A percentile compares a stretch with the other conserved stretches of the same genome.
Conservation (phyloP, 2,329 filamentous ascomycete species). For the Zopfia rhizophila region DNA sequence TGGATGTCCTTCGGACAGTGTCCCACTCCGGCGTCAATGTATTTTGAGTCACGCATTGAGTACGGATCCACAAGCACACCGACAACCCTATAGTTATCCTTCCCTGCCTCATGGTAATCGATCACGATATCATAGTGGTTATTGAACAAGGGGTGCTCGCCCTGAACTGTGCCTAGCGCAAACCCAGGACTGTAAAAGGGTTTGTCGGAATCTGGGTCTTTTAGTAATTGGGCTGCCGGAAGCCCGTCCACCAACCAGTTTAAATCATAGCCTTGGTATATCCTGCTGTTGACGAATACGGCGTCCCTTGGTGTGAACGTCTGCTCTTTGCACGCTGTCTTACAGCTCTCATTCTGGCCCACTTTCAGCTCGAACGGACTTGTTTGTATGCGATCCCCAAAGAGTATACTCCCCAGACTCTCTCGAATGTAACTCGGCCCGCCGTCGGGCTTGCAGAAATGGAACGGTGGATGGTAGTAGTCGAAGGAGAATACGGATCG, state of each 20-base stretch:
- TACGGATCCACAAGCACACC: slow-evolving; percentile 88
- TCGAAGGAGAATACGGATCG: slow-evolving; percentile 96
- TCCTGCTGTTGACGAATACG: slow-evolving; percentile 83
- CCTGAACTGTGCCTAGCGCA: slow-evolving; percentile 71
- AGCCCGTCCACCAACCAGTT: slow-evolving; percentile 97
- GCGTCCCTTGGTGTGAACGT: slow-evolving; percentile 74
- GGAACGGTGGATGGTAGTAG: slow-evolving; percentile 90
- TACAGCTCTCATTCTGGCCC: slow-evolving; percentile 88
- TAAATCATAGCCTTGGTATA: slow-evolving; percentile 86
- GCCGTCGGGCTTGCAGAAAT: slow-evolving; percentile 83
- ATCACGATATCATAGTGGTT: slow-evolving; percentile 96
- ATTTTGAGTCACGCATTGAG: slow-evolving; percentile 70
- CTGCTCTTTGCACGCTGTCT: slow-evolving; percentile 75
- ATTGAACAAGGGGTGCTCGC: slow-evolving; percentile 73
- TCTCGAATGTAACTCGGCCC: slow-evolving; percentile 85
- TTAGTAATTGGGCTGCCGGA: slow-evolving; percentile 85
- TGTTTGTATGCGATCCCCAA: slow-evolving; percentile 97
- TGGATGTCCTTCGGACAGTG: slow-evolving; percentile 66
- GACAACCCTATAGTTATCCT: slow-evolving; percentile 83
- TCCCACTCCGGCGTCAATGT: slow-evolving; percentile 63
- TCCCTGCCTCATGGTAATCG: slow-evolving; percentile 86
- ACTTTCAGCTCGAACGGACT: slow-evolving; percentile 92
- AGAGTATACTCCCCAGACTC: slow-evolving; percentile 93
- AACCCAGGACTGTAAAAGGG: slow-evolving; percentile 95
- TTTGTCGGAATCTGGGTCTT: slow-evolving; percentile 78